Percentiles rank a stretch among this genome's conserved stretches.
These are phyloP conservation scores for Pichia sp. DNA, from an alignment of 1,139 yeast genomes.

Conservation along the genomic window DNA sequence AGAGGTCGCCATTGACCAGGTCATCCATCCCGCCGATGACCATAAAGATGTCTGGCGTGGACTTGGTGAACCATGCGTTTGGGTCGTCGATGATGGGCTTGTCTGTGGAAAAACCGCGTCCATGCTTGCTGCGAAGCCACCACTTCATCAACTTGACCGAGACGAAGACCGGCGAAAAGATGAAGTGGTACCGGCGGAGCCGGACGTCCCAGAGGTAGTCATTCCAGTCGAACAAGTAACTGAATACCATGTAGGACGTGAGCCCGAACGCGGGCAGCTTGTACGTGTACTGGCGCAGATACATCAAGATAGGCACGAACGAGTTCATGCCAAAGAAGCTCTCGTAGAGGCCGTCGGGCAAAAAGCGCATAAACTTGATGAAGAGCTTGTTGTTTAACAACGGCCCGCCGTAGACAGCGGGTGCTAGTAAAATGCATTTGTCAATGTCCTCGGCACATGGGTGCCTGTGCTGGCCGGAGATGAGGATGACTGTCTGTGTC, in stretches of 20 bases:
- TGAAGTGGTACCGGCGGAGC: constrained; percentile 65
- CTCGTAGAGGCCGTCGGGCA: constrained; percentile 38
- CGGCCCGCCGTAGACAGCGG: constrained; percentile 85
- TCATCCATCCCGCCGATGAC: constrained; percentile 61
- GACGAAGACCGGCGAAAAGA: constrained; percentile 82
- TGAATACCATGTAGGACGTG: constrained; percentile 73
- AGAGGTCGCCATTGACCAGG: constrained; percentile 60
- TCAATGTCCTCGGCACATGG: constrained; percentile 43
- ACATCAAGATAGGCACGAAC: constrained; percentile 57
- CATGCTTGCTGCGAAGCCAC: constrained; percentile 56
- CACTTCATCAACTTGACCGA: constrained; percentile 80
- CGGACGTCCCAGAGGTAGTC: constrained; percentile 71
- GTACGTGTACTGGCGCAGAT: constrained; percentile 42
- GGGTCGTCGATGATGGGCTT: constrained; percentile 52
- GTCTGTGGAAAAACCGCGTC: constrained; percentile 45
- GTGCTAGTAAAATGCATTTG: constrained; percentile 73
- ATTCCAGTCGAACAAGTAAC: constrained; percentile 81
- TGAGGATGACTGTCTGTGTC: constrained; percentile 67
- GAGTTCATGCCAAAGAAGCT: constrained; percentile 57
- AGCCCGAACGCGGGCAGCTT: constrained; percentile 51
- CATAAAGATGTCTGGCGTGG: constrained; percentile 50
- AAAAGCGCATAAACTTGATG: constrained; percentile 49
- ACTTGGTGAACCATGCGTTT: constrained; percentile 51
- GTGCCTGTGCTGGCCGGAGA: constrained; percentile 41
- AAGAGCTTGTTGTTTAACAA: constrained; percentile 55